Base-by-base conservation (phyloP, 2,329 filamentous ascomycete species). In the Pseudocercospora crystallina region DNA sequence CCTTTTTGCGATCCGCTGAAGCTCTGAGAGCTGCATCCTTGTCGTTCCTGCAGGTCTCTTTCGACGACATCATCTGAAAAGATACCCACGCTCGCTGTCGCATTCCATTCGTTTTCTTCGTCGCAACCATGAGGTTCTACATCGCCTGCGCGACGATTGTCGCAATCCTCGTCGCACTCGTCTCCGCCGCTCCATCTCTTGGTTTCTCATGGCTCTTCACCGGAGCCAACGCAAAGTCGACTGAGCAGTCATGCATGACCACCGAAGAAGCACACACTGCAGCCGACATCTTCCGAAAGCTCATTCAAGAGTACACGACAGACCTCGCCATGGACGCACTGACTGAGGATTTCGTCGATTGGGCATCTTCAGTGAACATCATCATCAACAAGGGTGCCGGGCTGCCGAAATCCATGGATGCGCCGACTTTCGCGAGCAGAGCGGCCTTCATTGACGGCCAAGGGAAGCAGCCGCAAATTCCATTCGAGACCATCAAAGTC, bases 311-410 rank as follows among this genome's bases (percentile, higher is more conserved):
- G 49, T 67, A 68, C 58, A 57, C 47, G 39, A 54, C 61, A 31
- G 54, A 49, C 4, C 43, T 61, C 15, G 65, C 64, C 40, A 40
- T 62, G 3, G 44, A 45, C 5, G 47, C 55, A 14, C 39, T 68
- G 11, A 60, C 65, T 33, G 50, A 43, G 31, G 60, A 60, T 56
- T 67, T 65, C 53, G 44, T 52, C 42, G 66, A 68, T 54, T 65
- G 65, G 52, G 61, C 64, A 34, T 64, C 65, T 47, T 62, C 58
- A 20, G 65, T 67, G 46, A 67, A 57, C 45, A 60, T 60, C 17
- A 56, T 68, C 32, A 68, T 68, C 59, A 58, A 67, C 57, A 57
- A 55, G 47, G 63, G 61, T 34, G 61, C 52, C 15, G 49, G 47
- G 48, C 62, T 61, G 46, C 46, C 60, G 3, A 56, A 53, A n/a